Conservation (phyloP, 306 rosid species). For the Prunus persica region DNA sequence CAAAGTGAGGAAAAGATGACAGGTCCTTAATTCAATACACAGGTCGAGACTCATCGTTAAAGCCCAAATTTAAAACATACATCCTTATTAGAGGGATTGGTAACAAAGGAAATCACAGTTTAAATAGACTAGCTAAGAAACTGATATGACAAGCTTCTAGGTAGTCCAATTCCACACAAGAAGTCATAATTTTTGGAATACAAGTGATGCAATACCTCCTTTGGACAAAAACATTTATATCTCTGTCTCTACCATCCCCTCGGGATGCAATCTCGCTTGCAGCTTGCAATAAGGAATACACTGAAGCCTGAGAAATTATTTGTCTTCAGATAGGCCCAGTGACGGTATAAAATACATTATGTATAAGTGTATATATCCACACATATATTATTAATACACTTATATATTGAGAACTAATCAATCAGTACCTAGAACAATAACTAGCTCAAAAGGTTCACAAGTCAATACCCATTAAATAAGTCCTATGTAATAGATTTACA, state of each 20-base stretch:
- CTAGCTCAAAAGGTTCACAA: not conserved
- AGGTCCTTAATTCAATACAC: not conserved
- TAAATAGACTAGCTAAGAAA: not conserved
- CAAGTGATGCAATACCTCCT: slow-evolving; percentile 59
- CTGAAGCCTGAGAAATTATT: slow-evolving; percentile 72
- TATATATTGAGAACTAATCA: not conserved
- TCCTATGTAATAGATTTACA: not conserved
- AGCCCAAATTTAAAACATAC: not conserved
- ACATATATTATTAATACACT: too few species aligned
- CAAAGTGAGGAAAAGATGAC: not conserved
- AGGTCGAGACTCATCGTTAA: not conserved
- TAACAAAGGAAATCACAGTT: not conserved
- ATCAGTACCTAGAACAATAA: not conserved
- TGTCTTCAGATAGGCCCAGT: slow-evolving; percentile 11
- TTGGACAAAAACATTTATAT: slow-evolving; percentile 69
- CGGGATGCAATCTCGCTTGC: slow-evolving; percentile 75
- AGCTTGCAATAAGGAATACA: slow-evolving; percentile 85
- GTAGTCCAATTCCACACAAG: slow-evolving; percentile 13
- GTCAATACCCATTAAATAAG: not conserved
- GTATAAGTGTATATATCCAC: too few species aligned
- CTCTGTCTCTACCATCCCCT: slow-evolving; percentile 69
- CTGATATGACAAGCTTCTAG: not conserved
- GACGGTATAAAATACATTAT: not conserved
- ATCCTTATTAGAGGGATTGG: not conserved
- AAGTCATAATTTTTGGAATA: slow-evolving; percentile 13